These are phyloP conservation scores for Hevea brasiliensis DNA, from an alignment of 345 rosid genomes.

Conservation along the genomic window DNA sequence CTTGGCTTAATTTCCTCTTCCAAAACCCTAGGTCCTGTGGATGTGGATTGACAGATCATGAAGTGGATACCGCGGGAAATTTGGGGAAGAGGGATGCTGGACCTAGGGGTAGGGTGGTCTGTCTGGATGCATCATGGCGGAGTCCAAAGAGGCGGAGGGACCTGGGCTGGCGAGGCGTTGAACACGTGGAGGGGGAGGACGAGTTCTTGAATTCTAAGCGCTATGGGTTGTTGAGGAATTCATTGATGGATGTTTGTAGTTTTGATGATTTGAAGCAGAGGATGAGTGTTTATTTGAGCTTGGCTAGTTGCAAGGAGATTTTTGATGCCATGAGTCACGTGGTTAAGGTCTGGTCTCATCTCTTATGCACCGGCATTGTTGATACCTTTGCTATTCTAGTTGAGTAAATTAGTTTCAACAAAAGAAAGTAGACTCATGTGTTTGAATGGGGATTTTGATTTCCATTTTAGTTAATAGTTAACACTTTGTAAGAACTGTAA, in stretches of 20 bases:
- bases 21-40: conserved; percentile 74
- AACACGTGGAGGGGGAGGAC: conserved; percentile 17
- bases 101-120: conserved; percentile 31
- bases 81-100: conserved; percentile 58
- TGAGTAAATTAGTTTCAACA: background rate
- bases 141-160: conserved; percentile 65
- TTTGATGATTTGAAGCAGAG: conserved; percentile 84
- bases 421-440: background rate
- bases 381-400: background rate
- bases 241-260: conserved; percentile 75
- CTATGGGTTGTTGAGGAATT: conserved; percentile 38
- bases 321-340: conserved; percentile 62
- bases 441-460: background rate
- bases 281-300: conserved; percentile 61
- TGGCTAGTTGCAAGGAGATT: conserved; percentile 66
- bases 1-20: conserved; percentile 81
- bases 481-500: background rate
- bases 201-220: conserved; percentile 43
- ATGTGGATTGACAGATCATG: conserved; percentile 33
- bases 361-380: background rate
- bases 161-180: conserved; percentile 46
- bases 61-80: conserved; percentile 14
- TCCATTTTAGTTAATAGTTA: background rate
- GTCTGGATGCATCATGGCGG: conserved; percentile 52
- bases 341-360: conserved; percentile 50